These are phyloP conservation scores for Grigorovia yakushimaensis DNA, from an alignment of 805 yeast genomes.

Conservation along the genomic window DNA sequence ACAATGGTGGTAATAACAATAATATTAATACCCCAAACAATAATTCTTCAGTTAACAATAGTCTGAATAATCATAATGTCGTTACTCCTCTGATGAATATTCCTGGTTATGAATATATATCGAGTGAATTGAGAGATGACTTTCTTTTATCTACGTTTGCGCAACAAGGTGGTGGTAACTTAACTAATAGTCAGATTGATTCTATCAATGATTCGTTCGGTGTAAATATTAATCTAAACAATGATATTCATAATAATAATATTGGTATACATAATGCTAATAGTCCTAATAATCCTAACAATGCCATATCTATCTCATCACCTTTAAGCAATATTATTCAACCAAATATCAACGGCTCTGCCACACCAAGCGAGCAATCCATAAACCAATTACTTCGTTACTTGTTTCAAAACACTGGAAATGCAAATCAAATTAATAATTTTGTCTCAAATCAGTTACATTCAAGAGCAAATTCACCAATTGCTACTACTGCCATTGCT, in stretches of 20 bases:
- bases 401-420: neutral
- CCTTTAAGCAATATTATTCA: neutral
- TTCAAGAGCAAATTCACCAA: neutral
- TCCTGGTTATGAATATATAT: constrained; percentile 39
- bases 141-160: constrained; percentile 70
- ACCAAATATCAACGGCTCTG: neutral
- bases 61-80: no score
- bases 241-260: neutral
- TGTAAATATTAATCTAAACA: neutral
- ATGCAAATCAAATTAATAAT: neutral
- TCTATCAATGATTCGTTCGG: neutral
- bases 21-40: neutral
- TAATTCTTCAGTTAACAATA: neutral
- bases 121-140: constrained; percentile 61
- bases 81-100: constrained; percentile 1
- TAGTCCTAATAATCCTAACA: neutral
- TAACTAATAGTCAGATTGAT: constrained; percentile 1
- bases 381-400: constrained; percentile 2
- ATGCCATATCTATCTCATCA: neutral
- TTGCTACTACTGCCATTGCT: neutral
- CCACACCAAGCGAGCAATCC: neutral
- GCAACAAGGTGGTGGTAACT: constrained; percentile 20
- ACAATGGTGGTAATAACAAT: neutral
- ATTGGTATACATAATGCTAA: neutral
- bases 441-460: neutral